Evolutionary conservation across 495 filamentous ascomycete species (phyloP), one percentile per base, ranked within the genome.

Genomic region (Xanthoparmelia taractica): DNA sequence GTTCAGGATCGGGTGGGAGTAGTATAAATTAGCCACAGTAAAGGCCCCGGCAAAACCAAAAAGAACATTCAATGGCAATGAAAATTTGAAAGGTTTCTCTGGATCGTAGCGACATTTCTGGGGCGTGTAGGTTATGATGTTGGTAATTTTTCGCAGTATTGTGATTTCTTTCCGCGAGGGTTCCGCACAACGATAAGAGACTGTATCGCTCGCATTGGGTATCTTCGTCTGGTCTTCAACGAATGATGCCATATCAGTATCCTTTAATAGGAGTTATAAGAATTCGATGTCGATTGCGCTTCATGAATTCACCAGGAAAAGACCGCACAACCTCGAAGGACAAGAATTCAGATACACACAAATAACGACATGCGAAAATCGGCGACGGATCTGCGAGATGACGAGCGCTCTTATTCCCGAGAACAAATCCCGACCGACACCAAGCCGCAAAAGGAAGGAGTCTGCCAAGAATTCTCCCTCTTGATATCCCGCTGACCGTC

Each of bases 21-120:
- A 90, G 72, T 90, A 90, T 11, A 90, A 74, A 71, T 88, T 90
- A 31, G 87, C 84, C 31, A 89, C 84, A 0, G 82, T 84, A 61
- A 85, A 84, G 0, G 76, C 77, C 2, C 68, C 75, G 0, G 76
- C 74, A 63, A 81, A 78, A 12, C 73, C 82, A 71, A 87, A 88
- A 12, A 88, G 74, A 40, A 86, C 68, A 61, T 85, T 87, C 71
- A 88, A 68, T 4, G 70, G 68, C 69, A 86, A 73, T 36, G 76
- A 86, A 67, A 89, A 86, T 37, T 79, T 73, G 17, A 81, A 80
- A 15, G 84, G 82, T 25, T 75, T 67, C 17, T 78, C 73, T 5
- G 80, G 78, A 66, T 86, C 75, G 76, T 84, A 87, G 61, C 82
- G 79, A 58, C 83, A 78, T 61, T 76, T 70, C 34, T 75, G 71